Conservation (phyloP, 2,329 filamentous ascomycete genomes). For the Trichophyton schoenleinii region DNA sequence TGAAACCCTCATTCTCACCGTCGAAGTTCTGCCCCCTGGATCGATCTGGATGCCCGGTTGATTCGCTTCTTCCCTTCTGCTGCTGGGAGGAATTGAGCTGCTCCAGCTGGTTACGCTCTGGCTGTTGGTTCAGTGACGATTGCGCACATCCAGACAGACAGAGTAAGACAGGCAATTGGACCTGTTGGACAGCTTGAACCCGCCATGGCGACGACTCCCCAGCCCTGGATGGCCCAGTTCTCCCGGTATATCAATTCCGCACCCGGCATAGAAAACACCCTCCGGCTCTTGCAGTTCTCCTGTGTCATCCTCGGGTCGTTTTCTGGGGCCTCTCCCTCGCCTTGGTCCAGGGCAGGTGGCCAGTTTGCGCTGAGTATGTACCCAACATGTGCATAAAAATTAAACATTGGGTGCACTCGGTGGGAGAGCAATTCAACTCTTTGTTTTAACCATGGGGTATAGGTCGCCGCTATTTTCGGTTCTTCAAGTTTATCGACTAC, state of each 20-base stretch:
- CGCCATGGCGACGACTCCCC: not conserved
- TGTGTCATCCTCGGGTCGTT: conserved; percentile 23
- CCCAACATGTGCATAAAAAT: not conserved
- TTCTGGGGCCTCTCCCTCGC: conserved; percentile 18
- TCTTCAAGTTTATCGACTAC: conserved; percentile 55
- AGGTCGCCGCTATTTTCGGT: conserved; percentile 52
- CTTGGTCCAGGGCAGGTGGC: conserved; percentile 27
- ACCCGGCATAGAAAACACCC: conserved; percentile 27
- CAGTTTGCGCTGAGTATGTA: conserved; percentile 34
- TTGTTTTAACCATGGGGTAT: not conserved
- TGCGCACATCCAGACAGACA: not conserved
- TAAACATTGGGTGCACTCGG: not conserved
- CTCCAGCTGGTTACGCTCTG: not conserved
- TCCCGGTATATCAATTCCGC: conserved; percentile 23
- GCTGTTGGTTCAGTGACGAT: too few relatives aligned
- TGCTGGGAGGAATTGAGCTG: too few relatives aligned
- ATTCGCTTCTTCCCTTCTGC: too few relatives aligned
- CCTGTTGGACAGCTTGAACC: not conserved
- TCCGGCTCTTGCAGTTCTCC: conserved; percentile 29
- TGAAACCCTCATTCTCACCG: not conserved
- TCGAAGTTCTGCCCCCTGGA: too few relatives aligned
- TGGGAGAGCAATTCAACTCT: not conserved
- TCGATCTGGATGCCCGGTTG: not conserved
- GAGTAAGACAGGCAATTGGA: not conserved
- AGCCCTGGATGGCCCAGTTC: conserved; percentile 15